These are phyloP conservation scores for Candida hungchunana DNA, from an alignment of 805 yeast species.

Conservation along the genomic window DNA sequence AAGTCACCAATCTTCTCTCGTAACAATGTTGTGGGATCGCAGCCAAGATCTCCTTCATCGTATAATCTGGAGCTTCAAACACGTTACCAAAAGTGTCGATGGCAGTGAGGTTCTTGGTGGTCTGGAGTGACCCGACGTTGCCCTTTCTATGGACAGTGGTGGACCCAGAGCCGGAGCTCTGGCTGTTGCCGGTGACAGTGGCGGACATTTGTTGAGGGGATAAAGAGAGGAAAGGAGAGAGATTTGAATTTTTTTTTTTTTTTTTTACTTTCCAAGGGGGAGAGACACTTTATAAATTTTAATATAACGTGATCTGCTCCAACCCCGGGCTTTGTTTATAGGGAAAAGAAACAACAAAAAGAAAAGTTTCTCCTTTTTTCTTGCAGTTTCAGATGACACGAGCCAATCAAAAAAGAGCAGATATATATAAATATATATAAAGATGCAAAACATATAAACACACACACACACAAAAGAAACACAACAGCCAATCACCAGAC, in stretches of 20 bases:
- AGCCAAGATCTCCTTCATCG: slow-evolving; percentile 52
- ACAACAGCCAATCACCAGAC: too few relatives aligned
- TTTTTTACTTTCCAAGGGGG: too few relatives aligned
- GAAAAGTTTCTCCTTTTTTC: too few relatives aligned
- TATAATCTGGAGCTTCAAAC: slow-evolving; percentile 57
- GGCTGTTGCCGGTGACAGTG: slow-evolving; percentile 10
- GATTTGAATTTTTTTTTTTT: not conserved
- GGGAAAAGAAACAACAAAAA: too few relatives aligned
- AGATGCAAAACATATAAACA: too few relatives aligned
- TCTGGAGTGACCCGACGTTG: slow-evolving; percentile 21
- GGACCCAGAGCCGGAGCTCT: slow-evolving; percentile 3
- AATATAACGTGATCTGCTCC: too few relatives aligned
- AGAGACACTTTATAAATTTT: too few relatives aligned
- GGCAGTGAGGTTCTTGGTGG: slow-evolving; percentile 31
- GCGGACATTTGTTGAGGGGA: slow-evolving; percentile 8
- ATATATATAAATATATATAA: too few relatives aligned
- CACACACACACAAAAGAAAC: too few relatives aligned
- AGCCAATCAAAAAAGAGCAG: too few relatives aligned
- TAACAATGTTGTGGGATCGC: slow-evolving; percentile 62
- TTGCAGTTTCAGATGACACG: too few relatives aligned
- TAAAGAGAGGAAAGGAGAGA: not conserved
- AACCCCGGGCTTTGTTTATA: too few relatives aligned
- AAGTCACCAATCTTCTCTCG: slow-evolving; percentile 45
- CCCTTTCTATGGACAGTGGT: slow-evolving; percentile 16
- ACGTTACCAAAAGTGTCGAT: slow-evolving; percentile 49